These are phyloP conservation scores for Podospora pseudocomata DNA, from an alignment of 495 filamentous ascomycete genomes.

Conservation along the genomic window DNA sequence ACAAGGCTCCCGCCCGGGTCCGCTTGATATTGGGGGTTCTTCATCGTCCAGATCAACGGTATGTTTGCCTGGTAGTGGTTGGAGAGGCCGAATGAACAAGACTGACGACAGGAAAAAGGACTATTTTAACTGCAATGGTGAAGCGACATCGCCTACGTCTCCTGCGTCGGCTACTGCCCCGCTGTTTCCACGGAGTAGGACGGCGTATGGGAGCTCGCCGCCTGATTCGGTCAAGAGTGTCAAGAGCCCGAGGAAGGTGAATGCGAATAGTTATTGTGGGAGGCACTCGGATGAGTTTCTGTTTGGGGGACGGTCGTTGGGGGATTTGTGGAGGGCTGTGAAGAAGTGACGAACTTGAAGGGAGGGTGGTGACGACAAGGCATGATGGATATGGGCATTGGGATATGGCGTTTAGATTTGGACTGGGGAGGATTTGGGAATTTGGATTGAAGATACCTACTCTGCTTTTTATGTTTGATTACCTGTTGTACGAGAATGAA, in stretches of 20 bases:
- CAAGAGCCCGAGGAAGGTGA: constrained; percentile 22
- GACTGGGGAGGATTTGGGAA: not conserved
- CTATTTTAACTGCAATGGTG: not conserved
- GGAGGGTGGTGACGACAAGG: too few species aligned
- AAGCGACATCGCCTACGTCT: not conserved
- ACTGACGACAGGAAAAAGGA: not conserved
- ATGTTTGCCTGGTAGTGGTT: not conserved
- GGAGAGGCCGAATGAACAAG: not conserved
- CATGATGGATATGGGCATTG: not conserved
- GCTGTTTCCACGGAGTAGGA: not conserved
- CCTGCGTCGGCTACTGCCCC: not conserved
- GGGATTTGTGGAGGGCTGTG: constrained; percentile 29
- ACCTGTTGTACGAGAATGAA: not conserved
- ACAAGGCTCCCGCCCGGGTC: constrained; percentile 1
- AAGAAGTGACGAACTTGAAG: not conserved
- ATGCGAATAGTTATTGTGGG: constrained; percentile 38
- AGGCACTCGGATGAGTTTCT: constrained; percentile 34
- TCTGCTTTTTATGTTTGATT: not conserved
- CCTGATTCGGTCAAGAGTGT: constrained; percentile 5
- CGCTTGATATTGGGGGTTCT: not conserved
- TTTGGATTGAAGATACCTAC: constrained; percentile 7
- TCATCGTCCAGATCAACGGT: not conserved
- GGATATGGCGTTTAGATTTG: not conserved
- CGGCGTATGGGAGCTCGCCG: not conserved
- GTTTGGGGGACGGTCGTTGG: constrained; percentile 28